These are phyloP conservation scores for Mucor piriformis DNA, from an alignment of 371 early-diverging fungal species.

Conservation along the genomic window DNA sequence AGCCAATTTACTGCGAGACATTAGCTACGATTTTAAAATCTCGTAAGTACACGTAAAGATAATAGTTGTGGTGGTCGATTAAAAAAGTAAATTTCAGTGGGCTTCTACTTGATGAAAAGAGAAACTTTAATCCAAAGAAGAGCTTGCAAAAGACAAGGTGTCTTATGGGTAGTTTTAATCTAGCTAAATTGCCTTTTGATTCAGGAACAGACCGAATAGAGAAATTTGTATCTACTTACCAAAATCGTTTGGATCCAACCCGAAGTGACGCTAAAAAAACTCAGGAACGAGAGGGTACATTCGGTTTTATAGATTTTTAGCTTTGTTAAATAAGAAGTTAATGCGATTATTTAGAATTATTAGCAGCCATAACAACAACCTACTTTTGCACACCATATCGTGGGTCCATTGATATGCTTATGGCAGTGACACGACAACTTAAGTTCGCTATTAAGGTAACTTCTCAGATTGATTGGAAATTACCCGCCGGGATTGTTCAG, in stretches of 20 bases:
- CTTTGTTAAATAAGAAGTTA: background rate
- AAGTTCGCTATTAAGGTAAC: slow-evolving; percentile 13
- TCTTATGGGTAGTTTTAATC: background rate
- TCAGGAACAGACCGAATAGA: background rate
- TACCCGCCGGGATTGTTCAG: background rate
- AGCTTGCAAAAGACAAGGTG: background rate
- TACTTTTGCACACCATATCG: slow-evolving; percentile 18
- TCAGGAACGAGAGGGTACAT: background rate
- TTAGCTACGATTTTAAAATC: background rate
- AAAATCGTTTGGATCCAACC: background rate
- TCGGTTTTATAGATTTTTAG: background rate
- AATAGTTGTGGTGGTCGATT: no score
- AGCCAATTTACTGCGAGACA: background rate
- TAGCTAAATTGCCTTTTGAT: background rate
- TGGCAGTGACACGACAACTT: slow-evolving; percentile 14
- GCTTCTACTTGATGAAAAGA: background rate
- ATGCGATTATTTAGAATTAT: slow-evolving; percentile 6
- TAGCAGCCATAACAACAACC: slow-evolving; percentile 9
- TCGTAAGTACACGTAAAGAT: background rate
- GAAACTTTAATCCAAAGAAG: background rate
- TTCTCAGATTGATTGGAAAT: slow-evolving; percentile 2
- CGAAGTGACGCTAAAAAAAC: background rate
- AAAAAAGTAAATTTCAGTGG: background rate
- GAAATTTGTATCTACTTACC: background rate
- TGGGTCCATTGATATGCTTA: slow-evolving; percentile 12